These are phyloP conservation scores for Tardiomyces depauwii DNA, from an alignment of 1,139 yeast genomes.

Conservation along the genomic window DNA sequence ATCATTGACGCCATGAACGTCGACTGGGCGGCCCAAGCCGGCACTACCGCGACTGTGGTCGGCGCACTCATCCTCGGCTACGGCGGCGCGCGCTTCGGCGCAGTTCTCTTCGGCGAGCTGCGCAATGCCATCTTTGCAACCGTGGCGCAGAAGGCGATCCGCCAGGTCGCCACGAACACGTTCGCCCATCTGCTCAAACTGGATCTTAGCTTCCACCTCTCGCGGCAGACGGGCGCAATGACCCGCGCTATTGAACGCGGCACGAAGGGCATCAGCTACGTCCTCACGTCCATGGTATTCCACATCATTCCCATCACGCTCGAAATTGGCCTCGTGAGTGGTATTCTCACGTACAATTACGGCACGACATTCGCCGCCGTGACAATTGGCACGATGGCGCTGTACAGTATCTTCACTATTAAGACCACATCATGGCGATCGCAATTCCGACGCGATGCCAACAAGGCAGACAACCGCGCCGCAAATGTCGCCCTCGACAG, in stretches of 20 bases:
- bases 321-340: slow-evolving; percentile 88
- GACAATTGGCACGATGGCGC: slow-evolving; percentile 76
- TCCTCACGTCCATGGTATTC: slow-evolving; percentile 89
- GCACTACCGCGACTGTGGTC: slow-evolving; percentile 42
- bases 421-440: slow-evolving; percentile 96
- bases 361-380: slow-evolving; percentile 86
- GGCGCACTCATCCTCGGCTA: slow-evolving; percentile 76
- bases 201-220: slow-evolving; percentile 82
- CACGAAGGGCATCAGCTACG: slow-evolving; percentile 92
- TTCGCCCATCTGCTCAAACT: slow-evolving; percentile 71
- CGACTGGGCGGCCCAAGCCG: slow-evolving; percentile 63
- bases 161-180: slow-evolving; percentile 80
- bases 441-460: slow-evolving; percentile 79
- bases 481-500: slow-evolving; percentile 94
- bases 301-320: slow-evolving; percentile 89
- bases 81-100: slow-evolving; percentile 91
- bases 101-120: slow-evolving; percentile 87
- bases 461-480: slow-evolving; percentile 88
- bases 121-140: slow-evolving; percentile 92
- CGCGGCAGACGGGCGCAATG: slow-evolving; percentile 90
- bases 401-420: slow-evolving; percentile 80
- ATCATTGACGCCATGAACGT: slow-evolving; percentile 90
- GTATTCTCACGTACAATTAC: slow-evolving; percentile 84
- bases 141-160: slow-evolving; percentile 91
- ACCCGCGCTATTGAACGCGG: slow-evolving; percentile 97